Conservation (phyloP, 352 stramenopile genomes). For the Phytopythium ostracodes region DNA sequence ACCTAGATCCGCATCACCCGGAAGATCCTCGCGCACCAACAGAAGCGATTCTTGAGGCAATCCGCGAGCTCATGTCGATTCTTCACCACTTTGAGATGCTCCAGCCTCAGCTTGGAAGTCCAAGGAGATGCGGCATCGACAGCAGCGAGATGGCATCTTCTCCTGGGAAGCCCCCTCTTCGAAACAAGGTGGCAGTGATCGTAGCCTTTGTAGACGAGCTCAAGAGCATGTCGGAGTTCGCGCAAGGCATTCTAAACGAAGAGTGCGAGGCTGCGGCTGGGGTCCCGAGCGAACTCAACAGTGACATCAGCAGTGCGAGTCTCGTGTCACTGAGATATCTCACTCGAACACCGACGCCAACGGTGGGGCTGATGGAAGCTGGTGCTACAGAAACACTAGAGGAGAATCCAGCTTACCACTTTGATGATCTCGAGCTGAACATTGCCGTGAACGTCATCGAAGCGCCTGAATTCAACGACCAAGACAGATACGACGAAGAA, state of each 20-base stretch:
- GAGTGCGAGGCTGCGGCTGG: constrained; percentile 19
- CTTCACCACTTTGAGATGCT: constrained; percentile 32
- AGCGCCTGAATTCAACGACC: neutral
- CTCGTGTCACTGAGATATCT: constrained; percentile 23
- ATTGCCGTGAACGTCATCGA: neutral
- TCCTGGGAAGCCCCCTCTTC: constrained; percentile 15
- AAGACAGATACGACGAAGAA: neutral
- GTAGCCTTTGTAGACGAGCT: constrained; percentile 60
- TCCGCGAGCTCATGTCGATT: constrained; percentile 42
- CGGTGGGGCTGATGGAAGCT: neutral
- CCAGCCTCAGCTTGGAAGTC: constrained; percentile 27
- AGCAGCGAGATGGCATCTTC: neutral
- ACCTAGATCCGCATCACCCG: neutral
- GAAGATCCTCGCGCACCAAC: neutral
- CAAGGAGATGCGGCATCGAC: constrained; percentile 7
- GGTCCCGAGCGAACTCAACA: constrained; percentile 17
- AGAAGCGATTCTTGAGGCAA: constrained; percentile 21
- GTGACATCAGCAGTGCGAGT: constrained; percentile 42
- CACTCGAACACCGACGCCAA: constrained; percentile 31
- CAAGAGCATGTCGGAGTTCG: constrained; percentile 48
- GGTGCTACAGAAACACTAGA: neutral
- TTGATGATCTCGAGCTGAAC: constrained; percentile 17
- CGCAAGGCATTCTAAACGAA: constrained; percentile 53
- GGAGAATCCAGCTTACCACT: neutral
- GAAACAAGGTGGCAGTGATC: constrained; percentile 29